Evolutionary conservation across 2,329 filamentous ascomycete species (phyloP), one percentile per base, ranked within the genome.

Genomic region (Trichophyton simii): DNA sequence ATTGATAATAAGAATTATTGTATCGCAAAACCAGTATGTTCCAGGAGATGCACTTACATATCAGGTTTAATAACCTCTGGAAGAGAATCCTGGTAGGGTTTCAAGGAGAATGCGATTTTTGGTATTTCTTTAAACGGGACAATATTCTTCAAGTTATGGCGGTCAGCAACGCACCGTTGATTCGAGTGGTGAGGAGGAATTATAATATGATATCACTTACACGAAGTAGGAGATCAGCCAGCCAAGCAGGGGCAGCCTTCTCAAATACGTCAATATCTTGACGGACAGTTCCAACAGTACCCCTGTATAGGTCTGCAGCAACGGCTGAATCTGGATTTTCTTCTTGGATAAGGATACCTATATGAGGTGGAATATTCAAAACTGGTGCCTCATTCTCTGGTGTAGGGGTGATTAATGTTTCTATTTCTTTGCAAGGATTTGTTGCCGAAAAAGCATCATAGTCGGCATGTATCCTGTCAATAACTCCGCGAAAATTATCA

Each of bases 51-150:
- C 52, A 72, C 76, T 69, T 77, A 83, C 81, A 79, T 87, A 70
- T 95, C 91, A 3, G 84, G 75, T 25, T 85, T 83, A 36, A 87
- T 83, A 58, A 96, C 87, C 60, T 81, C 82, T 0, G 91, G 90
- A 59, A 97, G 77, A 28, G 81, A 76, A 66, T 89, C 86, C 68
- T 88, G 81, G 76, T 83, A 91, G 0, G 94, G 91, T 67, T 94
- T 84, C 25, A 99, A 79, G 15, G 96, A 83, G 70, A 99, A 99
- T 2, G 89, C 91, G n/a, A 97, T 86, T 79, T 99, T 99, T 67
- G 92, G 84, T 1, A 91, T 86, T n/a, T 97, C 94, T 77, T 97
- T 97, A 63, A 81, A 76, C 0, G 91, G 89, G 7, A 89, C 83
- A 71, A 84, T 82, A 71, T 96, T 96, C 79, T 90, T 58, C 63